Evolutionary conservation across 306 rosid genomes (phyloP), one percentile per base, ranked within the genome.

Genomic region (Macrotyloma uniflorum): DNA sequence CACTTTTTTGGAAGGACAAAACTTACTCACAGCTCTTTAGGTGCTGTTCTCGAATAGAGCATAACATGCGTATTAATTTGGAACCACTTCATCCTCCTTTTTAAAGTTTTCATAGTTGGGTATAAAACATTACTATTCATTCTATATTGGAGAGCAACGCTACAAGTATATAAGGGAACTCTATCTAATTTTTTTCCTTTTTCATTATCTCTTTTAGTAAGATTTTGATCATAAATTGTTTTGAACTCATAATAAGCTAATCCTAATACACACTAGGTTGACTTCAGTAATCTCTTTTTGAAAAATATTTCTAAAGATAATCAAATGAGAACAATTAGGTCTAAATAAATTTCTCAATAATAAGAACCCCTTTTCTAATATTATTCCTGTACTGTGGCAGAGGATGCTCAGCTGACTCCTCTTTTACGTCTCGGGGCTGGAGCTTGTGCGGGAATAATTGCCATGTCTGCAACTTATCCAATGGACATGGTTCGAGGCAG

Each of bases 401-500:
- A 89, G 53, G 89, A 91, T 83, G 98, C 98, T 78, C 87, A 91
- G 85, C 91, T 93, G 77, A 90, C 91, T 76, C 97, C 98, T 70
- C 65, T 88, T 62, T 79, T 93, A 51, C 97, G 97, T 40, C 97
- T 91, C 78, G 98, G 97, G 32, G 98, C 97, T 76, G 98, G 98
- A 78, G 98, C 98, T 54, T 91, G 93, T 90, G 97, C 98, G 75
- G 98, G 98, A 76, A 93, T 93, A 65, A 88, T 93, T 78, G 98
- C 97, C 70, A 93, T 93, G 98, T 93, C 98, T 30, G 98, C 98
- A 75, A 93, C 98, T 43, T 93, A 93, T 84, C 98, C 98, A 32
- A 87, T 93, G 97, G 98, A 93, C 87, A 91, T 93, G 98, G 98
- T 93, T 30, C 95, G 98, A 74, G 98, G 98, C 75, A 86, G 98